These are phyloP conservation scores for Nannizziopsis arthrosporioides DNA, from an alignment of 2,329 filamentous ascomycete genomes.

Conservation along the genomic window DNA sequence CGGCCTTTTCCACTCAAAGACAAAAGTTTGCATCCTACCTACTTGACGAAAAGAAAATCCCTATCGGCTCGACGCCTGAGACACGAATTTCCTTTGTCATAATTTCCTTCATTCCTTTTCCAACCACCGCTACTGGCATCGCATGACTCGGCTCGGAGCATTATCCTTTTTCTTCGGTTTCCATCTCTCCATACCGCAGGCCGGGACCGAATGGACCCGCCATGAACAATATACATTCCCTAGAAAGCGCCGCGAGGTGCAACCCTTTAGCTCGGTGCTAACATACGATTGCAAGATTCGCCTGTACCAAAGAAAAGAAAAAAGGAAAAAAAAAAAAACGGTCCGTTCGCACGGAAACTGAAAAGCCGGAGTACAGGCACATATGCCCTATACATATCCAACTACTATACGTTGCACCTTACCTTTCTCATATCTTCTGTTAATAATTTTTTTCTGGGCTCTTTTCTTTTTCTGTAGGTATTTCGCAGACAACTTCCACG, in stretches of 20 bases:
- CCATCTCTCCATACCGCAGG: neutral
- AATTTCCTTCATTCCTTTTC: neutral
- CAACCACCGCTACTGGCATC: neutral
- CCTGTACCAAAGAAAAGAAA: constrained; percentile 4
- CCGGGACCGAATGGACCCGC: neutral
- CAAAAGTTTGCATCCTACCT: constrained; percentile 6
- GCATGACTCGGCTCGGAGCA: constrained; percentile 6
- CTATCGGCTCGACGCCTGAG: constrained; percentile 15
- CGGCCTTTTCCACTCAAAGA: neutral
- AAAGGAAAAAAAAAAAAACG: too few species aligned
- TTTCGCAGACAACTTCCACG: constrained; percentile 7
- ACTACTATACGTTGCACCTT: constrained; percentile 14
- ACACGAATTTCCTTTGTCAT: constrained; percentile 15
- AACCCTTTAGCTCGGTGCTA: constrained; percentile 7
- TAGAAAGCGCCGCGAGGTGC: constrained; percentile 12
- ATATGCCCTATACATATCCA: constrained; percentile 4
- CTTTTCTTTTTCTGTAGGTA: constrained; percentile 4
- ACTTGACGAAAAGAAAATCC: neutral
- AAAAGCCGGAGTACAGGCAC: neutral
- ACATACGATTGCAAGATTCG: neutral
- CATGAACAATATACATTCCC: constrained; percentile 2
- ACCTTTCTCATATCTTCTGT: neutral
- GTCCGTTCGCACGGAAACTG: constrained; percentile 13
- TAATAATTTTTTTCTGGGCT: neutral
- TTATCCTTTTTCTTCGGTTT: neutral